phyloP scores from a whole-genome alignment of 176 grass and related monocot genomes.

The Chloris gayana region DNA sequence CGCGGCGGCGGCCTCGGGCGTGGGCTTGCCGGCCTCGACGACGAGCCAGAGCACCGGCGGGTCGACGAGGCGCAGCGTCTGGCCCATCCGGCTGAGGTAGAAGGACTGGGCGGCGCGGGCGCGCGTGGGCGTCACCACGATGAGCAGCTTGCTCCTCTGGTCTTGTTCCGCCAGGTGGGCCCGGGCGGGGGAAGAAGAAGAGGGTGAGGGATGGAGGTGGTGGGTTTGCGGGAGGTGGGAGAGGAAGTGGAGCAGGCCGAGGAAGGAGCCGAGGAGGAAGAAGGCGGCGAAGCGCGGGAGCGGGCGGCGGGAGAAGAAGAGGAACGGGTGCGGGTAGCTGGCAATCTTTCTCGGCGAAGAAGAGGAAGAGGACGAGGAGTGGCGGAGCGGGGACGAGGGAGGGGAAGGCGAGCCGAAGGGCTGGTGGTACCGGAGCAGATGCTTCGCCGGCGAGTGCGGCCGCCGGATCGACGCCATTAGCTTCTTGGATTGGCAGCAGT shows the following conservation, averaged over 20 bases:
- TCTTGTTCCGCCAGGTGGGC: background rate
- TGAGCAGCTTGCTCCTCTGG: conserved; percentile 38
- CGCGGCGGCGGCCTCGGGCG: conserved; percentile 64
- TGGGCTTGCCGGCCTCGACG: conserved; percentile 68
- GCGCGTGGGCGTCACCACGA: conserved; percentile 82
- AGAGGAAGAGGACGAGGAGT: conserved; percentile 38
- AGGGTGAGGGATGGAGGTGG: background rate
- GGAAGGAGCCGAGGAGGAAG: conserved; percentile 79
- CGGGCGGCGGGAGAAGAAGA: conserved; percentile 45
- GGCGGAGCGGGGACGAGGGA: conserved; percentile 50
- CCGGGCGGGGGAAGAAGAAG: background rate
- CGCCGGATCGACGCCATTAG: conserved; percentile 68
- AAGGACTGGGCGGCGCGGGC: conserved; percentile 66
- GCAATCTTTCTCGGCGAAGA: conserved; percentile 35
- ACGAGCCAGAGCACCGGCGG: conserved; percentile 78
- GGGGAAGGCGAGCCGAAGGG: conserved; percentile 38
- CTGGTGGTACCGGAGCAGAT: conserved; percentile 45
- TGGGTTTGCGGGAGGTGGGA: conserved; percentile 44
- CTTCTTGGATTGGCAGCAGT: too few species aligned
- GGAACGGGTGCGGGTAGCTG: conserved; percentile 29
- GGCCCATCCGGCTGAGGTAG: conserved; percentile 76
- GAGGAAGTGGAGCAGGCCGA: conserved; percentile 76
- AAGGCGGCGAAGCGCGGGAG: conserved; percentile 66
- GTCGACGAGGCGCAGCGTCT: conserved; percentile 71
- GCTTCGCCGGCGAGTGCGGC: conserved; percentile 63